A percentile compares a stretch with the other conserved stretches of the same genome.
Conservation (phyloP, 2,329 filamentous ascomycete species). For the Fusarium temperatum region DNA sequence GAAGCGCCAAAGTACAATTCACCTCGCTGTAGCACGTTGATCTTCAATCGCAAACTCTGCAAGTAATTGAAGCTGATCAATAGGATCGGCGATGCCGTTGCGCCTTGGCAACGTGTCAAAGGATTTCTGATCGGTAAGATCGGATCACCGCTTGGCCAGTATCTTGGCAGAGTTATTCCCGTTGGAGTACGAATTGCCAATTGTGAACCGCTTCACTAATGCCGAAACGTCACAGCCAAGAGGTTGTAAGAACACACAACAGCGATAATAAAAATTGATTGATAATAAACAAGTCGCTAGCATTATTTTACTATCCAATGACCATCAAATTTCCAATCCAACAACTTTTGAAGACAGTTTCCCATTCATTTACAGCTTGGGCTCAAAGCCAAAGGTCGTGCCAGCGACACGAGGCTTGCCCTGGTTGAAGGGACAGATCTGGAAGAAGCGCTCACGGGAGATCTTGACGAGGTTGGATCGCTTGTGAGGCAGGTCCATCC, state of each 20-base stretch:
- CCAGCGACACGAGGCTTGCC: conserved; percentile 63
- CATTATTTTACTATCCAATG: background rate
- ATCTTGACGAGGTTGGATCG: conserved; percentile 72
- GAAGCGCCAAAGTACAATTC: background rate
- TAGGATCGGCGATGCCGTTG: conserved; percentile 4
- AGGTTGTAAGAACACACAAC: background rate
- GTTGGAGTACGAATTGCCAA: background rate
- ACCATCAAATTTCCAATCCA: background rate
- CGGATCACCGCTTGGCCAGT: background rate
- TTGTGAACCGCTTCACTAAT: background rate
- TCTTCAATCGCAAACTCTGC: background rate
- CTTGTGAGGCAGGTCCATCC: conserved; percentile 77
- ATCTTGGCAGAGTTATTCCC: conserved; percentile 16
- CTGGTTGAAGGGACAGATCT: conserved; percentile 67
- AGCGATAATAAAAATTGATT: background rate
- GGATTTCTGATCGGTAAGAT: conserved; percentile 18
- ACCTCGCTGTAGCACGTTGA: background rate
- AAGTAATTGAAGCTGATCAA: background rate
- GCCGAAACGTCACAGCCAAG: conserved; percentile 1
- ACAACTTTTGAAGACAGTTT: background rate
- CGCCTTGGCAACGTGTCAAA: conserved; percentile 5
- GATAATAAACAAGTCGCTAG: conserved; percentile 12
- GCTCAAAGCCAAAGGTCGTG: conserved; percentile 60
- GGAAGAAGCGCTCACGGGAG: conserved; percentile 74
- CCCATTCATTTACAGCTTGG: conserved; percentile 48